These are phyloP conservation scores for Chromera velia DNA, from an alignment of 73 alveolate genomes.

Conservation along the genomic window DNA sequence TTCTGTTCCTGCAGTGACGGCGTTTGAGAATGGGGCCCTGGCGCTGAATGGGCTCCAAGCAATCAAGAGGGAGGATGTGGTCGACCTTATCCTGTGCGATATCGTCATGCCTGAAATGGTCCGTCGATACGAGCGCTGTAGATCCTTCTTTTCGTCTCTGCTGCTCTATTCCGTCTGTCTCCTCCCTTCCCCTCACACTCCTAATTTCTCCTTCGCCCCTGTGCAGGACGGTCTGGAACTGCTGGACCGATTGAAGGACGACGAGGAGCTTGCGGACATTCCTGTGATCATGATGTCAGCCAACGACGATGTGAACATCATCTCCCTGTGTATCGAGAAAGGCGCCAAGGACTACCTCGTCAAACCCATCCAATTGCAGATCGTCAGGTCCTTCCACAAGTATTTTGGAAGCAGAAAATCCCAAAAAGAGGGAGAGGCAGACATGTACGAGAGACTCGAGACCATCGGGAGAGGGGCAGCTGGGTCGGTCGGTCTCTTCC, in stretches of 20 bases:
- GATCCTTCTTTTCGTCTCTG: too few relatives aligned
- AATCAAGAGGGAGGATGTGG: background rate
- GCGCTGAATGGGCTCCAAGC: background rate
- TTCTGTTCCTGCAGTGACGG: background rate
- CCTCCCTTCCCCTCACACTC: too few relatives aligned
- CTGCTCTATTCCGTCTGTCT: too few relatives aligned
- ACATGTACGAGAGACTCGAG: constrained; percentile 18
- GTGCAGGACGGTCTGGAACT: constrained; percentile 73
- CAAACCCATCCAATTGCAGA: constrained; percentile 63
- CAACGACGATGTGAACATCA: constrained; percentile 53
- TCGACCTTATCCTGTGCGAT: constrained; percentile 51
- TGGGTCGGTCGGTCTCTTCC: constrained; percentile 70
- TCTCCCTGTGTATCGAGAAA: constrained; percentile 53
- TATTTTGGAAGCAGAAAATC: constrained; percentile 4
- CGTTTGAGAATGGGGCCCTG: background rate
- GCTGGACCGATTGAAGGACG: constrained; percentile 55
- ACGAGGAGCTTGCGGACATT: constrained; percentile 51
- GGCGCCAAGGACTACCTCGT: constrained; percentile 77
- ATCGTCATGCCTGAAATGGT: constrained; percentile 54
- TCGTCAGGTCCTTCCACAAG: background rate
- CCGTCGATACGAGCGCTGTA: background rate
- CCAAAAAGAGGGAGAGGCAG: background rate
- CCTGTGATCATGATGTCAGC: constrained; percentile 81
- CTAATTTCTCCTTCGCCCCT: too few relatives aligned
- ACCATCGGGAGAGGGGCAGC: constrained; percentile 73